Conservation (phyloP, 163 green algal species). For the Smithsoniella earleae region DNA sequence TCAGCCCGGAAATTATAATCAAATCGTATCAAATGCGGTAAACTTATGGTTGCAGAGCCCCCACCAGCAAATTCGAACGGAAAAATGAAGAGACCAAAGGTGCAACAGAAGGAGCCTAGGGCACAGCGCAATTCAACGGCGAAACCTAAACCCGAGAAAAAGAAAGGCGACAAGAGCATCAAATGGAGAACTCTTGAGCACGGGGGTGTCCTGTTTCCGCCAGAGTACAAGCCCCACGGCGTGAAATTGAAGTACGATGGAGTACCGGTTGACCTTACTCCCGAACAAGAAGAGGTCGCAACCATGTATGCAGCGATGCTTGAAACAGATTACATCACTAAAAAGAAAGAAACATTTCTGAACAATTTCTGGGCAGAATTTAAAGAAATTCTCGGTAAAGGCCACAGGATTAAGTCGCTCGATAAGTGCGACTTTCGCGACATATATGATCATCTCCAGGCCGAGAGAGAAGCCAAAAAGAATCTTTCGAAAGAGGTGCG, state of each 20-base stretch:
- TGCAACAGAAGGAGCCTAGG: too few species aligned
- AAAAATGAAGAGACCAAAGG: too few species aligned
- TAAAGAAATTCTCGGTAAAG: constrained; percentile 63
- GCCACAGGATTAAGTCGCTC: constrained; percentile 71
- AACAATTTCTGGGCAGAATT: constrained; percentile 85
- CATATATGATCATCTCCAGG: constrained; percentile 82
- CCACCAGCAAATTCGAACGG: too few species aligned
- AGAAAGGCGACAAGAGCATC: constrained; percentile 32
- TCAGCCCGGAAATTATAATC: too few species aligned
- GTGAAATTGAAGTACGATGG: constrained; percentile 94
- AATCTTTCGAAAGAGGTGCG: constrained; percentile 72
- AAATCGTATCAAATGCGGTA: too few species aligned
- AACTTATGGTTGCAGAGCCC: too few species aligned
- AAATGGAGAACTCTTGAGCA: constrained; percentile 88
- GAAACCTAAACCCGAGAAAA: neutral
- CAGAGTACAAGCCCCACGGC: constrained; percentile 75
- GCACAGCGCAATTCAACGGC: neutral
- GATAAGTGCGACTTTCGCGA: constrained; percentile 90
- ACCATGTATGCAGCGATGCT: constrained; percentile 94
- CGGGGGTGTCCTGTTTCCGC: constrained; percentile 90
- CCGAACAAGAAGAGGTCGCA: constrained; percentile 91
- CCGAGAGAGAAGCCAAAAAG: constrained; percentile 85
- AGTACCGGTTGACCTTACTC: constrained; percentile 78
- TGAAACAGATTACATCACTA: constrained; percentile 85
- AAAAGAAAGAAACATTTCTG: constrained; percentile 70